Base-by-base conservation (phyloP, 768 basidiomycete species). In the Amyloporia xantha region DNA sequence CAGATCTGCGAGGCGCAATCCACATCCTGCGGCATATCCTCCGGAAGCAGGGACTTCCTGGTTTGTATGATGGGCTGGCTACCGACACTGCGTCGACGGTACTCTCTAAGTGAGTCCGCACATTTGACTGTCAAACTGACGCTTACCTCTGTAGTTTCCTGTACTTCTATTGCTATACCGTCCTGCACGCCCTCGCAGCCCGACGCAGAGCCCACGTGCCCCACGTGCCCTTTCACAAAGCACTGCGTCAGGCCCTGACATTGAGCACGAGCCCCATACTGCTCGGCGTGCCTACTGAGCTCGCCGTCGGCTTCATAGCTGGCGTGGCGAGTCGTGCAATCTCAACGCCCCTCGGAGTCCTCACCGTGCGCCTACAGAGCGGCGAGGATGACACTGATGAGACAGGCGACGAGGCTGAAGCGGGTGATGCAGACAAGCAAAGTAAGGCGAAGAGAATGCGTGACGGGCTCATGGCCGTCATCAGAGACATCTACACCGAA, bases 161-260 rank as follows among this genome's bases (percentile, higher is more conserved):
- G 47, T 82, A 80, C 56, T 81, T 79, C 53, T 78, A 79, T 51
- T 69, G 74, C 52, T 81, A 81, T 56, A 71, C 79, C 0, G 71
- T 73, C 50, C 67, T 82, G 1, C 70, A 68, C 2, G 67, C 67
- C 5, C 45, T 74, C 11, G 68, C 71, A 4, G 68, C 71, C 1
- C 67, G 67, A 7, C 61, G 72, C 13, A n/a, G n/a, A n/a, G n/a
- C n/a, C n/a, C 46, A 45, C 4, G 15, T 51, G 20, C 33, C 47
- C n/a, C 30, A 21, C 19, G 4, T n/a, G 15, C 24, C 52, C 23
- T 30, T 51, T 17, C 21, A 41, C 4, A 19, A 41, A 23, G 26
- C 45, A 4, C 24, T 52, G 10, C 50, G 48, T 6, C 41, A 38
- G 9, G 49, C 53, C 11, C 27, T 58, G 19, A 41, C 42, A 5